A percentile compares a stretch with the other conserved stretches of the same genome.
phyloP scores from a whole-genome alignment of 495 filamentous ascomycete genomes.

The Monascus purpureus region DNA sequence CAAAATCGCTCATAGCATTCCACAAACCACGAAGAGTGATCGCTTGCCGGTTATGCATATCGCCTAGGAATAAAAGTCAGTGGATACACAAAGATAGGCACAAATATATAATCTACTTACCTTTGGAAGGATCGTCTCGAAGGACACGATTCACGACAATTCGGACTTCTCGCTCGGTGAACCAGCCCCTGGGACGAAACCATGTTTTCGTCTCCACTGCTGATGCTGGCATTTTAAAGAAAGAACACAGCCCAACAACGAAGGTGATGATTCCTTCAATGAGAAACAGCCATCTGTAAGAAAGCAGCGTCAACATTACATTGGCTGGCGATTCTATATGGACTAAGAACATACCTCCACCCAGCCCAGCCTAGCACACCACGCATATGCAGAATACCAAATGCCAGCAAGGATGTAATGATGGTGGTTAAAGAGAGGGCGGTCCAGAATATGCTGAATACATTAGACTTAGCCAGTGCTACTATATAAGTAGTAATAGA shows the following conservation, averaged over 20 bases:
- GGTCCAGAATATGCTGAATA: conserved; percentile 43
- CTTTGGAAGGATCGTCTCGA: conserved; percentile 51
- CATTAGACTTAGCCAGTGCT: background rate
- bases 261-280: conserved; percentile 42
- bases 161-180: conserved; percentile 40
- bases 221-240: conserved; percentile 39
- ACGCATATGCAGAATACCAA: conserved; percentile 28
- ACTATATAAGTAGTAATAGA: conserved; percentile 31
- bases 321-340: conserved; percentile 29
- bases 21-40: conserved; percentile 29
- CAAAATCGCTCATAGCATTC: conserved; percentile 34
- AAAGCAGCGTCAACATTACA: conserved; percentile 6
- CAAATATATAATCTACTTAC: conserved; percentile 6
- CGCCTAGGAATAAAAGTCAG: conserved; percentile 5
- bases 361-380: conserved; percentile 18
- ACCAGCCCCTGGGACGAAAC: conserved; percentile 47
- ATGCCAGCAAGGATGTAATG: conserved; percentile 29
- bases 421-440: conserved; percentile 38
- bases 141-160: conserved; percentile 50
- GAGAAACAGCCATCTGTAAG: conserved; percentile 29
- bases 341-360: conserved; percentile 13
- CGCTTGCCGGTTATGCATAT: conserved; percentile 44
- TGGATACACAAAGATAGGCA: background rate
- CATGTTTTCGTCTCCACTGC: conserved; percentile 37
- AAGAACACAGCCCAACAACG: conserved; percentile 36